phyloP scores from a whole-genome alignment of 768 basidiomycete species.

The Lanmaoa rubissima region DNA sequence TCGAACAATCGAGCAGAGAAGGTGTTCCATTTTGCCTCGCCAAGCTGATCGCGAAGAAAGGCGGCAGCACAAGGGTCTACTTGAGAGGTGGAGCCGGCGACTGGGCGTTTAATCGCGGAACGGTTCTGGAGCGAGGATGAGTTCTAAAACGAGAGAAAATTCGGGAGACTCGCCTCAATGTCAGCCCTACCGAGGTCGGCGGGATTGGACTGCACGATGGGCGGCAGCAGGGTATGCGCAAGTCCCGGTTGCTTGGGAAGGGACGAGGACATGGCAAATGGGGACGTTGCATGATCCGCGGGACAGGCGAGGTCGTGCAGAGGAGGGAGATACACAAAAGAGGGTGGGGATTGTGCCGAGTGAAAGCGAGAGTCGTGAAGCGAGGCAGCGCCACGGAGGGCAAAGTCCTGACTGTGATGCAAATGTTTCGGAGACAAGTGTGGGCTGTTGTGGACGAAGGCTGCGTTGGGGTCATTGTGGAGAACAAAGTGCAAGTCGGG shows the following conservation, averaged over 20 bases:
- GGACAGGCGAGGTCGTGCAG: conserved; percentile 26
- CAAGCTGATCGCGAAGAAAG: conserved; percentile 45
- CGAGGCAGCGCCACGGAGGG: conserved; percentile 15
- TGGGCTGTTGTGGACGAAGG: conserved; percentile 22
- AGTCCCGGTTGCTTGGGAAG: conserved; percentile 24
- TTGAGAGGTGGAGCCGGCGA: conserved; percentile 23
- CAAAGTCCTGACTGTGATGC: conserved; percentile 26
- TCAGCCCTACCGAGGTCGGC: conserved; percentile 26
- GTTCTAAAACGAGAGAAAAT: background rate
- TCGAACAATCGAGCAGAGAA: conserved; percentile 49
- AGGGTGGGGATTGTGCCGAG: conserved; percentile 22
- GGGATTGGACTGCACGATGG: conserved; percentile 35
- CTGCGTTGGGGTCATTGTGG: conserved; percentile 14
- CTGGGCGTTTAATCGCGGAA: conserved; percentile 25
- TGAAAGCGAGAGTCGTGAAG: conserved; percentile 30
- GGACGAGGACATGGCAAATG: conserved; percentile 21
- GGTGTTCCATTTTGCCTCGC: conserved; percentile 42
- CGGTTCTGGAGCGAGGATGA: conserved; percentile 28
- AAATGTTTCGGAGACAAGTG: conserved; percentile 31
- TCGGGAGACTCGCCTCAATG: conserved; percentile 19
- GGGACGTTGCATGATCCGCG: conserved; percentile 11
- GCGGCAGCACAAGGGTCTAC: conserved; percentile 44
- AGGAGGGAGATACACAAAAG: conserved; percentile 26
- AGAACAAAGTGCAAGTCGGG: conserved; percentile 30
- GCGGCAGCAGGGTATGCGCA: conserved; percentile 33